phyloP scores from a whole-genome alignment of 2,329 filamentous ascomycete species.

The Madurella fahalii region DNA sequence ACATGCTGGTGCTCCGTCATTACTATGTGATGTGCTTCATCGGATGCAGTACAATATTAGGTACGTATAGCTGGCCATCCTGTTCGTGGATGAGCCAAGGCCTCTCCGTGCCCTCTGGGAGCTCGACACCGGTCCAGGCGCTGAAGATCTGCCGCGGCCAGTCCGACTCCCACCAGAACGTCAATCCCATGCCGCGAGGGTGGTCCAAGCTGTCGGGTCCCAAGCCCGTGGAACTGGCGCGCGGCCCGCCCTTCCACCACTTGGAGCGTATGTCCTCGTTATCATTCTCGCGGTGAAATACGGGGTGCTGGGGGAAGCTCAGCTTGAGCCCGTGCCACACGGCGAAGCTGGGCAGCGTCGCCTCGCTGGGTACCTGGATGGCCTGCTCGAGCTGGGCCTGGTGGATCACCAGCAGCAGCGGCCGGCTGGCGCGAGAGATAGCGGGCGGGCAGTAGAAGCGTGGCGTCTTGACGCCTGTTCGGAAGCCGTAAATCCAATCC shows the following conservation, averaged over 20 bases:
- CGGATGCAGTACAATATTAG: conserved; percentile 37
- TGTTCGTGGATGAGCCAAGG: conserved; percentile 29
- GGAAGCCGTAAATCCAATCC: conserved; percentile 31
- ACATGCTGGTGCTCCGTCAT: neutral
- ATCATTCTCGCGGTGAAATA: conserved; percentile 29
- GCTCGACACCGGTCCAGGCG: conserved; percentile 30
- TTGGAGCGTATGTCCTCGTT: conserved; percentile 23
- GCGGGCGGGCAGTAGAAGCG: conserved; percentile 37
- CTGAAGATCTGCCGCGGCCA: conserved; percentile 32
- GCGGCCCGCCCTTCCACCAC: conserved; percentile 31
- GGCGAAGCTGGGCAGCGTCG: conserved; percentile 35
- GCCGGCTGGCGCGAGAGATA: conserved; percentile 31
- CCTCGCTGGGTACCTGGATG: conserved; percentile 33
- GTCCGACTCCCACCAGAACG: conserved; percentile 35
- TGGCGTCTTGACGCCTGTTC: conserved; percentile 24
- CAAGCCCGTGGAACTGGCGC: conserved; percentile 26
- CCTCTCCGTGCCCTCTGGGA: conserved; percentile 18
- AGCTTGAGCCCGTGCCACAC: conserved; percentile 38
- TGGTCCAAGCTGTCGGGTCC: conserved; percentile 26
- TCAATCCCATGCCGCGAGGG: conserved; percentile 25
- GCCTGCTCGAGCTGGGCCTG: conserved; percentile 31
- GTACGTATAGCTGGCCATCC: conserved; percentile 32
- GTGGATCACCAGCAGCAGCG: conserved; percentile 33
- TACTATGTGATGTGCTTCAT: conserved; percentile 28
- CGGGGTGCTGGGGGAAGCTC: conserved; percentile 35